Conservation (phyloP, 2,329 filamentous ascomycete species). For the Trichothecium roseum region DNA sequence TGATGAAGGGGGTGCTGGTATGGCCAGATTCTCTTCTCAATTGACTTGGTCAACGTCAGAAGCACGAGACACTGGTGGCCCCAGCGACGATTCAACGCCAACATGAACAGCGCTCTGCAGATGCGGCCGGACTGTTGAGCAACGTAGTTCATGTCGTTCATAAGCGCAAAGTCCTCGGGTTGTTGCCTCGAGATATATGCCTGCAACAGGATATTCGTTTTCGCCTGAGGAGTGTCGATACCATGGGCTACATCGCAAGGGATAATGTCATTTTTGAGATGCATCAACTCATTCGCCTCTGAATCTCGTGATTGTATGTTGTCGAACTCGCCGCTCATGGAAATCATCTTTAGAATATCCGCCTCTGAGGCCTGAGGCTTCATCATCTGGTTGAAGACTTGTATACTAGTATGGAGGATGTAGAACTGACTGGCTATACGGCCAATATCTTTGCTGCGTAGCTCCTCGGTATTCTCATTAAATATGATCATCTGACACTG, state of each 20-base stretch:
- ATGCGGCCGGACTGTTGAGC: slow-evolving; percentile 94
- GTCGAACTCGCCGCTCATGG: slow-evolving; percentile 95
- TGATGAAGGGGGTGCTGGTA: slow-evolving; percentile 92
- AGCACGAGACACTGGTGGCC: slow-evolving; percentile 90
- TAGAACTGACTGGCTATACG: slow-evolving; percentile 97
- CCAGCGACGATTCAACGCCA: slow-evolving; percentile 90
- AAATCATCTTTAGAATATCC: slow-evolving; percentile 91
- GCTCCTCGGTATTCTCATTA: slow-evolving; percentile 86
- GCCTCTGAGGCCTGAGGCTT: slow-evolving; percentile 73
- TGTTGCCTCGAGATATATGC: slow-evolving; percentile 83
- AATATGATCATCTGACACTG: slow-evolving; percentile 98
- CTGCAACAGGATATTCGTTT: slow-evolving; percentile 92
- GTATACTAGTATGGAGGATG: slow-evolving; percentile 83
- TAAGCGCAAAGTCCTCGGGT: slow-evolving; percentile 85
- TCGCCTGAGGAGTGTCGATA: slow-evolving; percentile 65
- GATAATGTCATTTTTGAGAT: slow-evolving; percentile 58
- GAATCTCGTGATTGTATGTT: slow-evolving; percentile 89
- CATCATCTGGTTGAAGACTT: slow-evolving; percentile 97
- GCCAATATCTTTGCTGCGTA: slow-evolving; percentile 89
- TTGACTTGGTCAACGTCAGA: slow-evolving; percentile 87
- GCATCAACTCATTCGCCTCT: slow-evolving; percentile 77
- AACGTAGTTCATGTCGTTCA: slow-evolving; percentile 88
- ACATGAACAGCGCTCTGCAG: slow-evolving; percentile 92
- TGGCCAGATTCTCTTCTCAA: slow-evolving; percentile 92
- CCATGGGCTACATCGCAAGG: slow-evolving; percentile 72